A percentile compares a stretch with the other conserved stretches of the same genome.
These are phyloP conservation scores for Oryza glaberrima DNA, from an alignment of 176 grass and related monocot species.

Conservation along the genomic window DNA sequence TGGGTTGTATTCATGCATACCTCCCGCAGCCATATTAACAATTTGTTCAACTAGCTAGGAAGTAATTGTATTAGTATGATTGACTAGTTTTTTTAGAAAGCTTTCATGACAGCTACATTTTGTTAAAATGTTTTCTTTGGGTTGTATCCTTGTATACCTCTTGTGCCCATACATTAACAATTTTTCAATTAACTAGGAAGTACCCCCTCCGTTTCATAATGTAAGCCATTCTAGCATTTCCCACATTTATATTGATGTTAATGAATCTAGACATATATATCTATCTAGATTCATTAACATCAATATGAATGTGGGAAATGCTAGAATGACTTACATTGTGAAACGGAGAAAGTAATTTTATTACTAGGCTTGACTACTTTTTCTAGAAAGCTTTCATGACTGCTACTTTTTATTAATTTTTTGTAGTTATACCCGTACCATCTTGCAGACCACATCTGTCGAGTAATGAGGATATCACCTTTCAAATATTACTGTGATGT, in stretches of 20 bases:
- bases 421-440: constrained; percentile 93
- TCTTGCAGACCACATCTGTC: constrained; percentile 81
- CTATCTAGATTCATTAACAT: too few species aligned
- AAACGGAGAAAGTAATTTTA: not conserved
- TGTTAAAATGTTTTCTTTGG: not conserved
- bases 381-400: constrained; percentile 3
- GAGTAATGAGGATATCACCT: constrained; percentile 81
- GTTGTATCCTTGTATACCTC: not conserved
- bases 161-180: not conserved
- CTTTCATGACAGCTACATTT: constrained; percentile 6
- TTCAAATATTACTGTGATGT: constrained; percentile 95
- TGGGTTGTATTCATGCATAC: not conserved
- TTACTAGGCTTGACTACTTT: not conserved
- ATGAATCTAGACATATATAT: too few species aligned
- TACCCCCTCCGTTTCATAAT: too few species aligned
- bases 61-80: not conserved
- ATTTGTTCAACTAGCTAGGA: not conserved
- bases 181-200: not conserved
- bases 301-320: too few species aligned
- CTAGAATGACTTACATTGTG: too few species aligned
- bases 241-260: too few species aligned
- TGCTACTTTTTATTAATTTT: constrained; percentile 26
- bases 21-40: not conserved
- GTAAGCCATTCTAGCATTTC: too few species aligned
- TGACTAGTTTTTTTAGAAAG: not conserved